These are phyloP conservation scores for Aquilaria yunnanensis DNA, from an alignment of 345 rosid genomes.

Conservation along the genomic window DNA sequence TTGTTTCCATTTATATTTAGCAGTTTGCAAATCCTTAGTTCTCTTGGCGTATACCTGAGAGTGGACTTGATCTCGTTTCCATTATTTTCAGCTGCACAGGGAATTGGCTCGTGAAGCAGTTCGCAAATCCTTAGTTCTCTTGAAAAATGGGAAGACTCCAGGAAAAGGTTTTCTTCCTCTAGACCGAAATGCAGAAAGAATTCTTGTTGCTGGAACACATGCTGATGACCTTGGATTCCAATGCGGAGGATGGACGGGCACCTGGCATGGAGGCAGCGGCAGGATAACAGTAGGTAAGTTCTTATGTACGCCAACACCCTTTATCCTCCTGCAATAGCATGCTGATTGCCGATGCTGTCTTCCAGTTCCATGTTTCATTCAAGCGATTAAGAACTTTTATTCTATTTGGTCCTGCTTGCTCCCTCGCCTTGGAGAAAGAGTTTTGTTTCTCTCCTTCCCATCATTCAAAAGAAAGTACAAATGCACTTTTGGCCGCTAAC, in stretches of 20 bases:
- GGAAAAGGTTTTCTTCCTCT: slow-evolving; percentile 59
- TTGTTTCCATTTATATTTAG: not conserved
- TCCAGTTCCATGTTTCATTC: no score
- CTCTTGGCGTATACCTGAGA: not conserved
- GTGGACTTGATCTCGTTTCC: no score
- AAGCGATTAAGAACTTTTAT: no score
- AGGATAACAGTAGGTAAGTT: slow-evolving; percentile 72
- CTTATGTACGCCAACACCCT: not conserved
- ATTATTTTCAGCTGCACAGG: slow-evolving; percentile 47
- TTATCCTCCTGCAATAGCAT: not conserved
- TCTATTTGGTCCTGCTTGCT: no score
- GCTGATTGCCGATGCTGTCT: no score
- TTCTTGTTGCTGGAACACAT: slow-evolving; percentile 75
- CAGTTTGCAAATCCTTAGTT: slow-evolving; percentile 17
- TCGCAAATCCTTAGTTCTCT: slow-evolving; percentile 74
- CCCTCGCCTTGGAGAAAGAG: not conserved
- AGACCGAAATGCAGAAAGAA: slow-evolving; percentile 51
- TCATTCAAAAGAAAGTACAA: no score
- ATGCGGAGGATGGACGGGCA: slow-evolving; percentile 91
- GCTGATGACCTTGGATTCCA: slow-evolving; percentile 89
- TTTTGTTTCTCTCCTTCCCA: not conserved
- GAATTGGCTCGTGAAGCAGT: slow-evolving; percentile 82
- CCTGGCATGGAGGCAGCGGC: slow-evolving; percentile 66
- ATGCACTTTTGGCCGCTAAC: no score
- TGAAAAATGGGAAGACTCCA: slow-evolving; percentile 68